Conservation (phyloP, 2,329 filamentous ascomycete species). For the Fusarium caatingaense region DNA sequence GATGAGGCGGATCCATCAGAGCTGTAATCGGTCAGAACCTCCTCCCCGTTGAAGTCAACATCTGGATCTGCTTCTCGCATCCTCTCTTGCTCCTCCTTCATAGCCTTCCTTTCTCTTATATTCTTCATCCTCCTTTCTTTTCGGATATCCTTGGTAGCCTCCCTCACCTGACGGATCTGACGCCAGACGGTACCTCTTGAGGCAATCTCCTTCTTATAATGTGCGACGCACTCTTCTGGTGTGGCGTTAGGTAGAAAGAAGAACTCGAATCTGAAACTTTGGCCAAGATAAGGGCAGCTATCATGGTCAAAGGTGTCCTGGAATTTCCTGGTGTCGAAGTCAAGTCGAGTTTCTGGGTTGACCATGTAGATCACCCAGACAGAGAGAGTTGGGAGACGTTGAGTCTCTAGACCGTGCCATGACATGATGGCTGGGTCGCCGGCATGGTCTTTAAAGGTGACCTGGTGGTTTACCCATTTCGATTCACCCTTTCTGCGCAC, state of each 20-base stretch:
- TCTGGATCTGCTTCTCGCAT: background rate
- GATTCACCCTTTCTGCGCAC: background rate
- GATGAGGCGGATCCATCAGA: background rate
- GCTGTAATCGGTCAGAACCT: background rate
- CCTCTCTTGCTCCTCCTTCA: background rate
- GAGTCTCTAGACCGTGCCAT: background rate
- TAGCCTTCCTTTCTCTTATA: background rate
- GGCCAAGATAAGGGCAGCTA: background rate
- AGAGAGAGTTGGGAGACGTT: background rate
- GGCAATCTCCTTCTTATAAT: background rate
- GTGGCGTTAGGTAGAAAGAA: background rate
- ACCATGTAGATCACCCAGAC: background rate
- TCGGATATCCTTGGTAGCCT: background rate
- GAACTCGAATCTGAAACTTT: background rate
- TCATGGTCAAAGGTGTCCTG: background rate
- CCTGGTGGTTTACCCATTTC: background rate
- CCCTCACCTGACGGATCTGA: background rate
- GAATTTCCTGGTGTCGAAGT: background rate
- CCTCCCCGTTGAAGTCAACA: rapidly evolving
- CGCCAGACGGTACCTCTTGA: background rate
- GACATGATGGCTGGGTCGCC: background rate
- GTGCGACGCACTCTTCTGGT: background rate
- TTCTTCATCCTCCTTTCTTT: background rate
- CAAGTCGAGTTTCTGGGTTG: background rate
- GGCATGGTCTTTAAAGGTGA: background rate